Percentiles rank a stretch among this genome's conserved stretches.
Conservation (phyloP, 352 stramenopile genomes). For the Phytophthora aleatoria region DNA sequence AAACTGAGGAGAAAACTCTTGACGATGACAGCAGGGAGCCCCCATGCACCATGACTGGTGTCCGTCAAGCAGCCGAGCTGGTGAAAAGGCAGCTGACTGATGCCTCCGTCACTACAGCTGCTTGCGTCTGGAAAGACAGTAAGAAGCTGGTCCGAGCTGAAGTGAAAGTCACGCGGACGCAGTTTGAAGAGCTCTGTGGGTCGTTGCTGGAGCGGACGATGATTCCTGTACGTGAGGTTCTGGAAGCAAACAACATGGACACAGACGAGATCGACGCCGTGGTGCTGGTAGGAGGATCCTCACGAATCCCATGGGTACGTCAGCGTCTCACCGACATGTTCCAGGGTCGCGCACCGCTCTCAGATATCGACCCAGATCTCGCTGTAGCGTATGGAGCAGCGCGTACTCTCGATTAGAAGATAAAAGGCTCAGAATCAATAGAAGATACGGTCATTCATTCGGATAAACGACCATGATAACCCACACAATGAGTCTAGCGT, state of each 20-base stretch:
- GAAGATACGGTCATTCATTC: conserved; percentile 15
- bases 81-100: conserved; percentile 61
- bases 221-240: conserved; percentile 52
- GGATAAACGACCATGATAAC: not conserved
- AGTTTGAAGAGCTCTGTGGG: conserved; percentile 55
- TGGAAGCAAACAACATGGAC: conserved; percentile 64
- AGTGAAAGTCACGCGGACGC: conserved; percentile 42
- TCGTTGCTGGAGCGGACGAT: conserved; percentile 64
- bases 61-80: conserved; percentile 58
- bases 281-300: conserved; percentile 62
- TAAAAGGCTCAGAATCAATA: conserved; percentile 3
- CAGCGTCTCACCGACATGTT: conserved; percentile 52
- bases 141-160: conserved; percentile 20
- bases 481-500: too few relatives aligned
- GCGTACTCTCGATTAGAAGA: conserved; percentile 51
- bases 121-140: conserved; percentile 35
- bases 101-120: conserved; percentile 23
- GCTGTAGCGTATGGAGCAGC: conserved; percentile 70
- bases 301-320: conserved; percentile 64
- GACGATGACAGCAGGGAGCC: conserved; percentile 35
- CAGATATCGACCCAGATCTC: conserved; percentile 70
- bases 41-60: conserved; percentile 57
- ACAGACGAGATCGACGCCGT: conserved; percentile 58
- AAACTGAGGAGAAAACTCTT: conserved; percentile 24
- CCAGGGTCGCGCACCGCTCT: conserved; percentile 45